These are phyloP conservation scores for Coniosporium tulheliwenetii DNA, from an alignment of 2,329 filamentous ascomycete genomes.

Conservation along the genomic window DNA sequence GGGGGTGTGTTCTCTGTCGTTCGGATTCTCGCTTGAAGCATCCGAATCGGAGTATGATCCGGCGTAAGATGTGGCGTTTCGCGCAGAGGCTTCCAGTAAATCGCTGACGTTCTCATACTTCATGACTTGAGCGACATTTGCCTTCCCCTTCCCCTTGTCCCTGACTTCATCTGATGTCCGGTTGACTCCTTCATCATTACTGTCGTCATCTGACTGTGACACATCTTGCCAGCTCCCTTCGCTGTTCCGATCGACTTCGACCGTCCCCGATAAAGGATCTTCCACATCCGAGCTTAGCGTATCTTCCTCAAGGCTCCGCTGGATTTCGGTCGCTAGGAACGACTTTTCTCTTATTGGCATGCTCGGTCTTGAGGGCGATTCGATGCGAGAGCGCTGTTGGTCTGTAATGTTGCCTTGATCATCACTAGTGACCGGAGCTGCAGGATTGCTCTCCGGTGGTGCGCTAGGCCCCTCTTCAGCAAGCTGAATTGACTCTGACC, in stretches of 20 bases:
- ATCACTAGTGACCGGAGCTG: too few relatives aligned
- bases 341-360: constrained; percentile 30
- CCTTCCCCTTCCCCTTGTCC: background rate
- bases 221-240: constrained; percentile 25
- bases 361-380: constrained; percentile 20
- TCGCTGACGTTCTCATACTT: background rate
- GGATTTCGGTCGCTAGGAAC: constrained; percentile 31
- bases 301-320: constrained; percentile 29
- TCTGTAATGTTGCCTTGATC: background rate
- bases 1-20: background rate
- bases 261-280: background rate
- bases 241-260: constrained; percentile 11
- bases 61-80: too few relatives aligned
- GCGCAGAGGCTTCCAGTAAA: background rate
- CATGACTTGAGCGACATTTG: background rate
- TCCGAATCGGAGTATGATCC: too few relatives aligned
- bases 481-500: too few relatives aligned
- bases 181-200: constrained; percentile 5
- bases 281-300: background rate
- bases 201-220: constrained; percentile 12
- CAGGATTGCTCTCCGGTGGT: too few relatives aligned
- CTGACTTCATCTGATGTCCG: background rate
- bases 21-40: background rate
- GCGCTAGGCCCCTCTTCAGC: too few relatives aligned
- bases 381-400: background rate